Base-by-base conservation (phyloP, 2,329 filamentous ascomycete genomes). In the Fusarium chaquense region DNA sequence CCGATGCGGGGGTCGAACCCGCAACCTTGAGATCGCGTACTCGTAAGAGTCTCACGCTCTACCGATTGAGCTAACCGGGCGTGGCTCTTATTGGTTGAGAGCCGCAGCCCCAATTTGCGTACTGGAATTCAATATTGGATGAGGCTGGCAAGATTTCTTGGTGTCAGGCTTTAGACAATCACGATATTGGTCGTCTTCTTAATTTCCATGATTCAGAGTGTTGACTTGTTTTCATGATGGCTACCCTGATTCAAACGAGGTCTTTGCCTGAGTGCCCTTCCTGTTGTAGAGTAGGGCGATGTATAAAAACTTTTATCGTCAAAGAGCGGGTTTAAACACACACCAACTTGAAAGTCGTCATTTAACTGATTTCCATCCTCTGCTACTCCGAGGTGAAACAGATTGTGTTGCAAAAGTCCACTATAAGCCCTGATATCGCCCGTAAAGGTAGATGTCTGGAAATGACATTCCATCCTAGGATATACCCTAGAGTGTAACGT, bases 41-140 rank as follows among this genome's bases (percentile, higher is more conserved):
- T 75, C 71, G 8, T 85, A 85, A 86, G 87, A 90, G 88, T 89
- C 87, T 88, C 84, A 89, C 87, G 87, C 87, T 90, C 87, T 89
- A 89, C 73, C 75, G 74, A 76, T 76, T 75, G 74, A 76, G 72
- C 73, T 75, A 76, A 75, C 67, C 73, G 78, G 76, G 78, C 77
- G 77, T 79, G 78, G 13, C 57, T 67, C 64, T 67, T 56, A 62
- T 69, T 67, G 52, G 61, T 47, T 69, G 28, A 33, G 22, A 20
- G 12, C 22, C 10, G 18, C 5, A 4, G 5, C 16, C n/a, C 22
- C 50, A 49, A 41, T 35, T 36, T n/a, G 30, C 9, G 1, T 54
- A 55, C 53, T 55, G 35, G 13, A 65, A 46, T 38, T 5, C 36
- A 16, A 10, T 16, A 18, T 4, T 20, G 2, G 3, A 12, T 12